Conservation (phyloP, 495 filamentous ascomycete genomes). For the Penicillium coffeae region DNA sequence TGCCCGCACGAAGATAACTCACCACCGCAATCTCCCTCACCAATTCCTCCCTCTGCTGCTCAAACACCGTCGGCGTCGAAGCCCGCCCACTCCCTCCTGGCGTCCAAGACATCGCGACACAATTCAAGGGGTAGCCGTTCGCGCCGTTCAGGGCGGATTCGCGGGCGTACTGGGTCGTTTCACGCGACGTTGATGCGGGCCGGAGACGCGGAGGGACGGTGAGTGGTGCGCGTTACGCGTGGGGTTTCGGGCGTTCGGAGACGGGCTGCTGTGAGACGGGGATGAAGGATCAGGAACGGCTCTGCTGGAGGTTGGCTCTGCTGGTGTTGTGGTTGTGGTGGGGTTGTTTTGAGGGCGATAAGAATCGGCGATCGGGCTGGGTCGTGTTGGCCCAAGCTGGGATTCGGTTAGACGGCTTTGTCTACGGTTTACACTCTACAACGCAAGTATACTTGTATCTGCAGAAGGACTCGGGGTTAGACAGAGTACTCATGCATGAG, state of each 20-base stretch:
- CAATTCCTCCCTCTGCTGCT: constrained; percentile 75
- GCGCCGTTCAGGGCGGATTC: not conserved
- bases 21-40: constrained; percentile 77
- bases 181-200: not conserved
- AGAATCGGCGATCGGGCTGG: not conserved
- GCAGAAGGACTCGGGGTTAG: too few relatives aligned
- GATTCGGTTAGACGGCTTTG: not conserved
- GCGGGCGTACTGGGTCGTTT: not conserved
- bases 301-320: too few relatives aligned
- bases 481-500: too few relatives aligned
- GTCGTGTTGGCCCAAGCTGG: not conserved
- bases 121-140: not conserved
- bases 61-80: constrained; percentile 54
- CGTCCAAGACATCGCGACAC: constrained; percentile 21
- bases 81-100: constrained; percentile 30
- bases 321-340: not conserved
- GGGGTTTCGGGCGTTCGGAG: not conserved
- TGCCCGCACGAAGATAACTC: too few relatives aligned
- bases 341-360: not conserved
- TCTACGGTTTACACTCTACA: too few relatives aligned
- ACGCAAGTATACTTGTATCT: too few relatives aligned
- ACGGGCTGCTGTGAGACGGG: not conserved
- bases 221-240: not conserved
- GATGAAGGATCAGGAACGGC: not conserved
- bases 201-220: not conserved